Evolutionary conservation across 768 basidiomycete species (phyloP).

Genomic region (Boletus bicolor): DNA sequence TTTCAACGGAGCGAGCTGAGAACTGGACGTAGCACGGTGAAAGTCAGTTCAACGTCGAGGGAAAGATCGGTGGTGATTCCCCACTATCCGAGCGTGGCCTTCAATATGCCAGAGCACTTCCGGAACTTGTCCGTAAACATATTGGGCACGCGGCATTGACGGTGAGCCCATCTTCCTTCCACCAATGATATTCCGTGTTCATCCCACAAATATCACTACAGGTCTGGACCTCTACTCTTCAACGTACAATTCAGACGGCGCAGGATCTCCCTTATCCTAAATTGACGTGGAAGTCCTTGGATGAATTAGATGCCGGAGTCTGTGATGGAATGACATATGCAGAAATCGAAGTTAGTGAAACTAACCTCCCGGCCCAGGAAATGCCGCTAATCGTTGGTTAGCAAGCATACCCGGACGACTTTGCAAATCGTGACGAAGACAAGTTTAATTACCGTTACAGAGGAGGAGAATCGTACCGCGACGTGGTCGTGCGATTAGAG

Average conservation of each 20-base stretch:
- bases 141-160: conserved; percentile 87
- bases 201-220: conserved; percentile 28
- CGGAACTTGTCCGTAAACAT: conserved; percentile 83
- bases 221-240: conserved; percentile 99
- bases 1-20: conserved; percentile 5
- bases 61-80: conserved; percentile 98
- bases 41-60: conserved; percentile 93
- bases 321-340: conserved; percentile 99
- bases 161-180: conserved; percentile 39
- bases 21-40: conserved; percentile 78
- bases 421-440: conserved; percentile 96
- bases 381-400: conserved; percentile 28
- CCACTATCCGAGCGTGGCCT: conserved; percentile 78
- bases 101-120: conserved; percentile 83
- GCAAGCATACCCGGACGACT: conserved; percentile 97
- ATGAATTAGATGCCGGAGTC: conserved; percentile 97
- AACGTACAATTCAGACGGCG: conserved; percentile 89
- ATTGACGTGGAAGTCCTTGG: conserved; percentile 97
- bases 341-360: conserved; percentile 81
- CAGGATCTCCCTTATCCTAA: conserved; percentile 80
- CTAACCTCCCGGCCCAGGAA: neutral
- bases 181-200: neutral
- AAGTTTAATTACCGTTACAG: conserved; percentile 99
- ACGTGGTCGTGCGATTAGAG: conserved; percentile 92
- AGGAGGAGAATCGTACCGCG: conserved; percentile 96